phyloP scores from a whole-genome alignment of 2,329 filamentous ascomycete genomes.

The Colletotrichum abscissum region DNA sequence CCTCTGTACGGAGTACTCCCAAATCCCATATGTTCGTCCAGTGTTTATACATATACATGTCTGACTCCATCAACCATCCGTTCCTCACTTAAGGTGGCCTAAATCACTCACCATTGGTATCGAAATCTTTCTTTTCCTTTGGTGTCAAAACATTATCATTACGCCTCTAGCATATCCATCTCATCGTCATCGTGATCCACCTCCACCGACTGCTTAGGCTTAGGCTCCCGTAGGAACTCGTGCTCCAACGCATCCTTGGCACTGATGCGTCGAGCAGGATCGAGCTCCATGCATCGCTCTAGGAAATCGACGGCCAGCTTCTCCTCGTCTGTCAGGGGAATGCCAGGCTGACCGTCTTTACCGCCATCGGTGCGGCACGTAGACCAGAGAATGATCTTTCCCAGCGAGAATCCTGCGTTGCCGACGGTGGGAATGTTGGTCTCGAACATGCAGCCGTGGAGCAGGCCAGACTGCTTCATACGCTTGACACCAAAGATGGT shows the following conservation, averaged over 20 bases:
- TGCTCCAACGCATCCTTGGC: slow-evolving; percentile 80
- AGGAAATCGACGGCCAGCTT: slow-evolving; percentile 79
- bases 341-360: slow-evolving; percentile 55
- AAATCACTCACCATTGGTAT: neutral
- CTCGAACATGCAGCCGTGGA: slow-evolving; percentile 93
- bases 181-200: slow-evolving; percentile 60
- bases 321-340: slow-evolving; percentile 73
- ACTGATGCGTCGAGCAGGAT: slow-evolving; percentile 79
- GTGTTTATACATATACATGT: neutral
- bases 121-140: neutral
- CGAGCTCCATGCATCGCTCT: slow-evolving; percentile 78
- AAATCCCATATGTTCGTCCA: neutral
- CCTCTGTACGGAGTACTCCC: neutral
- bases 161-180: slow-evolving; percentile 57
- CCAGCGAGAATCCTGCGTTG: slow-evolving; percentile 84
- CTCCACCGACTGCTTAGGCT: slow-evolving; percentile 40
- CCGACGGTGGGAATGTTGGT: slow-evolving; percentile 93
- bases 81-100: neutral
- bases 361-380: slow-evolving; percentile 78
- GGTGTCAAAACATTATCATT: slow-evolving; percentile 24
- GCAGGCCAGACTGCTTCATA: slow-evolving; percentile 84
- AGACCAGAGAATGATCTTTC: slow-evolving; percentile 96
- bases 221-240: slow-evolving; percentile 68
- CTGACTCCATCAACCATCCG: no score
- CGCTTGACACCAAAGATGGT: slow-evolving; percentile 89